A percentile compares a stretch with the other conserved stretches of the same genome.
Evolutionary conservation across 1,284 basidiomycete species (phyloP).

Genomic region (Papiliotrema flavescens): DNA sequence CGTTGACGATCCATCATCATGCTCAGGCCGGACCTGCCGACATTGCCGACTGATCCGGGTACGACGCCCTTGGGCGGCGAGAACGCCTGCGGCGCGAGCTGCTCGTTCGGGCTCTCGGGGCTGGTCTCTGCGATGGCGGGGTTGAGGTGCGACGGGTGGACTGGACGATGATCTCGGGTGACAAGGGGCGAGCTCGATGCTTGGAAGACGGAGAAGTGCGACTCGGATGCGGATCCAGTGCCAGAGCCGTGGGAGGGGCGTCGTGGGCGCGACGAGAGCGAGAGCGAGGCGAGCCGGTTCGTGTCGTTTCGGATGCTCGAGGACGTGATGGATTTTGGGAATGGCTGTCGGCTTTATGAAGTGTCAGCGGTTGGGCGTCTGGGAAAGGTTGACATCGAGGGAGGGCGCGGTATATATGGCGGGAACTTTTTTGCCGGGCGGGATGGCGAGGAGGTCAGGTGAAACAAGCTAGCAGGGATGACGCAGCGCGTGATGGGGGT

Average conservation of each 20-base stretch:
- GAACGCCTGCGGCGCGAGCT: conserved; percentile 6
- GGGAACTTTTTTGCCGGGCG: no score
- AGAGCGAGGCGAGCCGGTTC: conserved; percentile 44
- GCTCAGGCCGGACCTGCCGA: conserved; percentile 36
- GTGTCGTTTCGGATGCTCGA: conserved; percentile 35
- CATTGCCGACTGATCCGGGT: conserved; percentile 19
- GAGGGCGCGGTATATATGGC: background rate
- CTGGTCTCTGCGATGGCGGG: conserved; percentile 11
- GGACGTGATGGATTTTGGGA: background rate
- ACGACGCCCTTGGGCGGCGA: conserved; percentile 15
- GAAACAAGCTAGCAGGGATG: no score
- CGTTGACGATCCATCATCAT: conserved; percentile 38
- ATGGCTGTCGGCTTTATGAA: background rate
- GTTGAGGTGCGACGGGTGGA: conserved; percentile 31
- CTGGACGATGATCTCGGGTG: conserved; percentile 20
- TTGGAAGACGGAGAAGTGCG: conserved; percentile 2
- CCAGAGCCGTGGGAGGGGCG: background rate
- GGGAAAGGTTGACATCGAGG: background rate
- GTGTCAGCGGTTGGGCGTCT: background rate
- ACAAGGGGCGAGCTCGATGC: conserved; percentile 1
- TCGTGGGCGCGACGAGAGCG: conserved; percentile 16
- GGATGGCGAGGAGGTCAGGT: no score
- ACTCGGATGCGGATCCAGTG: background rate
- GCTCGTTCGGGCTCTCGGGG: background rate
- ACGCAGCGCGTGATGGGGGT: no score